A percentile compares a stretch with the other conserved stretches of the same genome.
phyloP scores from a whole-genome alignment of 1,139 yeast species.

The Saccharomyces pastorianus region DNA sequence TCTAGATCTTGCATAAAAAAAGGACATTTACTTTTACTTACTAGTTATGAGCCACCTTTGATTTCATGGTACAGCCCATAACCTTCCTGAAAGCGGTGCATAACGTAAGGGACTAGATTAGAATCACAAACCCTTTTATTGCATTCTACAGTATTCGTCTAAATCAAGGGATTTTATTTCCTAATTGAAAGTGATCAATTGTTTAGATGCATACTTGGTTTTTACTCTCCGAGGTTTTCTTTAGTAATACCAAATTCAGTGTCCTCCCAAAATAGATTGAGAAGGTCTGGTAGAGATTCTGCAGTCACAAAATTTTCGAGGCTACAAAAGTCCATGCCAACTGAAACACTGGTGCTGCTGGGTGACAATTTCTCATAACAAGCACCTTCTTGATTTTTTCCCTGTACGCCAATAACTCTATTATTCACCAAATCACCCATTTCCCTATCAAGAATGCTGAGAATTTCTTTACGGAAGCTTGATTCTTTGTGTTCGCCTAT shows the following conservation, averaged over 20 bases:
- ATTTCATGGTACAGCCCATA: no score
- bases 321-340: background rate
- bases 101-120: no score
- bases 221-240: background rate
- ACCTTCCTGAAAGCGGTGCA: no score
- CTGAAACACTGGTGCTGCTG: background rate
- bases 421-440: background rate
- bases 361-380: background rate
- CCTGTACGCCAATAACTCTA: background rate
- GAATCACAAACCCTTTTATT: no score
- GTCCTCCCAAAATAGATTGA: background rate
- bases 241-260: background rate
- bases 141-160: no score
- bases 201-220: background rate
- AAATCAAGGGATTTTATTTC: no score
- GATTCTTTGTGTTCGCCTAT: background rate
- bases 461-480: background rate
- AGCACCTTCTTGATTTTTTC: background rate
- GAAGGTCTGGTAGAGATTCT: background rate
- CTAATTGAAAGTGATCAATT: background rate
- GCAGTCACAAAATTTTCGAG: background rate
- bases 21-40: no score
- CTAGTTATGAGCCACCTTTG: no score
- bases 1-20: no score
- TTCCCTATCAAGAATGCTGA: background rate